phyloP scores from a whole-genome alignment of 768 basidiomycete genomes.

The Piloderma croceum region DNA sequence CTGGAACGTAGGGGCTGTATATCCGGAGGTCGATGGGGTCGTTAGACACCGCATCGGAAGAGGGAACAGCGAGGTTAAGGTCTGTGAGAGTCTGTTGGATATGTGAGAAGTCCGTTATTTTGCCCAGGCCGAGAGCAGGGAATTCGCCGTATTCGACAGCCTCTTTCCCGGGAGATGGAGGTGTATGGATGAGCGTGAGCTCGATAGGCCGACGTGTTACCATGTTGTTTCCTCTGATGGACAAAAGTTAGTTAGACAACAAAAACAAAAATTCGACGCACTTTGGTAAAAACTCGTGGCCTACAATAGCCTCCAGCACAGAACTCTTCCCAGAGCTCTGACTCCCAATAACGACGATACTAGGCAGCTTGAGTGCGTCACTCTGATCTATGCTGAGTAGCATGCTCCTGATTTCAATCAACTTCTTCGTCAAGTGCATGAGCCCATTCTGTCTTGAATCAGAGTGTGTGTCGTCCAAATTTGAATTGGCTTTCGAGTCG shows the following conservation, averaged over 20 bases:
- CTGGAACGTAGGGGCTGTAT: constrained; percentile 92
- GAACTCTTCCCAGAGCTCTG: constrained; percentile 99
- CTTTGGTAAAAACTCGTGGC: constrained; percentile 98
- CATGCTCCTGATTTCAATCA: constrained; percentile 94
- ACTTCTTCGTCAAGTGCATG: constrained; percentile 88
- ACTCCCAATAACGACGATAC: constrained; percentile 96
- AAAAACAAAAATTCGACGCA: constrained; percentile 36
- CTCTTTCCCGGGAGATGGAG: constrained; percentile 47
- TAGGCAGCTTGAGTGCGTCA: constrained; percentile 89
- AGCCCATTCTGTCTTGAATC: constrained; percentile 71
- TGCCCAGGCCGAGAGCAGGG: constrained; percentile 82
- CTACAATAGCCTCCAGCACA: constrained; percentile 94
- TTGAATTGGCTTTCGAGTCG: constrained; percentile 43
- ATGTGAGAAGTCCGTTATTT: constrained; percentile 83
- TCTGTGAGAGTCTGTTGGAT: constrained; percentile 93
- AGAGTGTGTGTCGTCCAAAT: constrained; percentile 21
- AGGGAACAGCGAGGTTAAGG: constrained; percentile 88
- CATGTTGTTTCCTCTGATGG: constrained; percentile 91
- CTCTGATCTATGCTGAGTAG: constrained; percentile 95
- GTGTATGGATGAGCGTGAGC: constrained; percentile 92
- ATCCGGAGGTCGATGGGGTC: constrained; percentile 96
- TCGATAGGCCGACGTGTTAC: constrained; percentile 98
- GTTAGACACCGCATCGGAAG: constrained; percentile 86
- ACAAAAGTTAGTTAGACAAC: constrained; percentile 1
- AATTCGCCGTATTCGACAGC: constrained; percentile 90